A percentile compares a stretch with the other conserved stretches of the same genome.
These are phyloP conservation scores for Mimosa pudica DNA, from an alignment of 306 rosid species.

Conservation along the genomic window DNA sequence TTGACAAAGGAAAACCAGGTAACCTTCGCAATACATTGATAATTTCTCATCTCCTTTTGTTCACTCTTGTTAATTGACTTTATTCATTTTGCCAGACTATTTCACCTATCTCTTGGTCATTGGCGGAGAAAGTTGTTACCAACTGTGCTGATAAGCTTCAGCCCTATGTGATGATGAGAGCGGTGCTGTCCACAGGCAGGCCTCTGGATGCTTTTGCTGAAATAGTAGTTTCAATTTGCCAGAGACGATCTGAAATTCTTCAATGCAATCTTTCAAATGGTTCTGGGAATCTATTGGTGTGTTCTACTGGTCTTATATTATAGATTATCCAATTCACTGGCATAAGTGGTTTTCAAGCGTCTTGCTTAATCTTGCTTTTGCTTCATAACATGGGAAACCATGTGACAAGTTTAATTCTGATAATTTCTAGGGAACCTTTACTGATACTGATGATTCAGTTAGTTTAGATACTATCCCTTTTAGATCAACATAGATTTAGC, in stretches of 20 bases:
- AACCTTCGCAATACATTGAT: conserved; percentile 13
- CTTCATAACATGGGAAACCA: conserved; percentile 21
- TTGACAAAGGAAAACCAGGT: conserved; percentile 69
- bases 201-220: conserved; percentile 51
- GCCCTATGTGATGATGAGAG: conserved; percentile 51
- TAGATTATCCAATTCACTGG: conserved; percentile 28
- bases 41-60: conserved; percentile 21
- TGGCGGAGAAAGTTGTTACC: conserved; percentile 65
- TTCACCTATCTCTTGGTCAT: conserved; percentile 61
- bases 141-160: conserved; percentile 65
- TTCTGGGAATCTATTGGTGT: conserved; percentile 39
- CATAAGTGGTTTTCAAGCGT: conserved; percentile 27
- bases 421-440: conserved; percentile 10
- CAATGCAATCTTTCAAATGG: conserved; percentile 25
- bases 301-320: conserved; percentile 35
- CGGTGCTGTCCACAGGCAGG: conserved; percentile 53
- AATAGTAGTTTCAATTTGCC: conserved; percentile 55
- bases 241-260: conserved; percentile 37
- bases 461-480: background rate
- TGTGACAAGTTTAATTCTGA: conserved; percentile 7
- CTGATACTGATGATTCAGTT: conserved; percentile 7
- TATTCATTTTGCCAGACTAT: conserved; percentile 48
- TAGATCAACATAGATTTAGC: conserved; percentile 12
- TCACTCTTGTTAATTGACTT: conserved; percentile 22
- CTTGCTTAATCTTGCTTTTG: conserved; percentile 26